Conservation (phyloP, 1,284 basidiomycete species). For the Rhizoctonia solani region DNA sequence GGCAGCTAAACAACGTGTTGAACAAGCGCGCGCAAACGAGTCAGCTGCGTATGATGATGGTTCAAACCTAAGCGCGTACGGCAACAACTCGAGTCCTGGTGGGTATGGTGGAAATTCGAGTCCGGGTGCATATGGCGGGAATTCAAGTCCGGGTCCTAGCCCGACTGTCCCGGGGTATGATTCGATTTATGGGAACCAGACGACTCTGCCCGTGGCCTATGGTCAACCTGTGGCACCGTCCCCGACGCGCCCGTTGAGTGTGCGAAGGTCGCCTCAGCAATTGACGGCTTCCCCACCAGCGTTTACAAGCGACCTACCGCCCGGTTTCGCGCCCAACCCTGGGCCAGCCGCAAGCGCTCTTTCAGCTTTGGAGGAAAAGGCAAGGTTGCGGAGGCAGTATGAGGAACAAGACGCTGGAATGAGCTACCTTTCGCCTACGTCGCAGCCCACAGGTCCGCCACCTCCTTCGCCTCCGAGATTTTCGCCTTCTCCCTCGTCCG, state of each 20-base stretch:
- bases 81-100: too few species aligned
- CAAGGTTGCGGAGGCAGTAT: slow-evolving; percentile 27
- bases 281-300: slow-evolving; percentile 19
- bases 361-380: slow-evolving; percentile 35
- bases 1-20: slow-evolving; percentile 25
- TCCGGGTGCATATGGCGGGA: not conserved
- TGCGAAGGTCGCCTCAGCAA: slow-evolving; percentile 20
- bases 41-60: too few species aligned
- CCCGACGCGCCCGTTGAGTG: slow-evolving; percentile 22
- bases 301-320: not conserved
- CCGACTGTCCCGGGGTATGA: slow-evolving; percentile 25
- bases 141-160: slow-evolving; percentile 11
- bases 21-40: slow-evolving; percentile 16
- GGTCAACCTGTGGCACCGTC: not conserved
- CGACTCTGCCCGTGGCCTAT: not conserved
- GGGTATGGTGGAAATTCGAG: too few species aligned
- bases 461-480: slow-evolving; percentile 49
- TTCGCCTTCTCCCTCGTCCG: not conserved
- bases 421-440: not conserved
- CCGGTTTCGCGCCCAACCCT: slow-evolving; percentile 22
- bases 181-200: slow-evolving; percentile 3
- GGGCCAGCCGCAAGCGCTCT: slow-evolving; percentile 31
- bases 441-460: slow-evolving; percentile 44
- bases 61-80: slow-evolving; percentile 1
- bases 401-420: slow-evolving; percentile 33